These are phyloP conservation scores for Linnemannia schmuckeri DNA, from an alignment of 192 early-diverging fungal genomes.

Conservation along the genomic window DNA sequence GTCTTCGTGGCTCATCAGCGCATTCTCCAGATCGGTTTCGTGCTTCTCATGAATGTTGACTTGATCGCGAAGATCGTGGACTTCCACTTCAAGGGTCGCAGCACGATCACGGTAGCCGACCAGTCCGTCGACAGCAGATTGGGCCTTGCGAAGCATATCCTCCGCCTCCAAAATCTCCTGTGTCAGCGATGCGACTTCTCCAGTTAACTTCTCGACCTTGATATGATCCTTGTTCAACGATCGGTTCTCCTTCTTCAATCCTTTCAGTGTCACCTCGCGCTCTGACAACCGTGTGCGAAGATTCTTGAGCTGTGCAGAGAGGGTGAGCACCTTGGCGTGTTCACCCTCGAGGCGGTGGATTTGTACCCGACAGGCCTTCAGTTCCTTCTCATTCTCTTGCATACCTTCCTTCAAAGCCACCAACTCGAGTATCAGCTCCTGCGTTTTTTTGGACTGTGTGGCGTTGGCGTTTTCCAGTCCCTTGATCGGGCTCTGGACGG, in stretches of 20 bases:
- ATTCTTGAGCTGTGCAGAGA: neutral
- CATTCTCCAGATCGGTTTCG: conserved; percentile 25
- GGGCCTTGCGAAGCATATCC: conserved; percentile 1
- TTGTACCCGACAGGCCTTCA: neutral
- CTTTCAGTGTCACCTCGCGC: neutral
- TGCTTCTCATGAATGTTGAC: conserved; percentile 23
- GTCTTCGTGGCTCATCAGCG: conserved; percentile 18
- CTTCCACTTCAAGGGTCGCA: conserved; percentile 8
- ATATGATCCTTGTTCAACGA: neutral
- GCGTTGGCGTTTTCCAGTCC: conserved; percentile 13
- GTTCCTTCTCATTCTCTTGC: conserved; percentile 1
- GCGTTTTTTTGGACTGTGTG: neutral
- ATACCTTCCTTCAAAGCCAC: neutral
- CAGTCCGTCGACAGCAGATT: conserved; percentile 18
- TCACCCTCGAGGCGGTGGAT: conserved; percentile 23
- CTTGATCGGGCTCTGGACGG: neutral
- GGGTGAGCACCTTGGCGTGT: neutral
- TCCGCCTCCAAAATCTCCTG: conserved; percentile 12
- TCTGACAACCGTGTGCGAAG: neutral
- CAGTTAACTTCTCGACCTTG: neutral
- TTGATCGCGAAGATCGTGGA: conserved; percentile 18
- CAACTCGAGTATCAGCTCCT: conserved; percentile 3
- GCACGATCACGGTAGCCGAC: conserved; percentile 14
- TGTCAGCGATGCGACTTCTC: conserved; percentile 9
- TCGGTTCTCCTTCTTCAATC: conserved; percentile 1